Conservation (phyloP, 257 asterid genomes). For the Euphrasia confusa region DNA sequence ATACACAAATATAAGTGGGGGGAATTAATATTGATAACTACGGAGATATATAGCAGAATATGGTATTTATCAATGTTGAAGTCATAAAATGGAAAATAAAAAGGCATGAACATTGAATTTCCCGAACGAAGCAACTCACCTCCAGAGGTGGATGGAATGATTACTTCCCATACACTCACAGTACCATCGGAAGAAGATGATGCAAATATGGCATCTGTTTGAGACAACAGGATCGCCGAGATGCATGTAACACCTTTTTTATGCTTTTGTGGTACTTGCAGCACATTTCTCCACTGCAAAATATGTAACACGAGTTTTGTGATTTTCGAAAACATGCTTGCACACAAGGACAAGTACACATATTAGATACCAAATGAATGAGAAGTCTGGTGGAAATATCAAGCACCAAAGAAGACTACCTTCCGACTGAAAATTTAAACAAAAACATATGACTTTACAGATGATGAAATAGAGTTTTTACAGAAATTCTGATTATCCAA, state of each 20-base stretch:
- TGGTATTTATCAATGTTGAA: not conserved
- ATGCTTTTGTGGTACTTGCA: constrained; percentile 72
- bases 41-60: not conserved
- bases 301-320: not conserved
- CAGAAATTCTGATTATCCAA: not conserved
- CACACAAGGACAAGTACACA: not conserved
- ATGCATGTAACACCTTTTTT: constrained; percentile 91
- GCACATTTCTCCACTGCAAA: constrained; percentile 75
- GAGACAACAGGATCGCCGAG: constrained; percentile 59
- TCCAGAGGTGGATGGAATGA: constrained; percentile 46
- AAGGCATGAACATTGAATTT: constrained; percentile 1
- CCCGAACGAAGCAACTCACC: constrained; percentile 43
- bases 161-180: constrained; percentile 68
- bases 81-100: constrained; percentile 15
- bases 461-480: not conserved
- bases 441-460: not conserved
- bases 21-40: not conserved
- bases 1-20: not conserved
- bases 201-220: constrained; percentile 62
- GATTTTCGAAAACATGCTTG: not conserved
- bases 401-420: not conserved
- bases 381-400: constrained; percentile 7
- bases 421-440: not conserved
- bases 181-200: constrained; percentile 89
- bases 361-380: not conserved